These are phyloP conservation scores for Exserohilum turcica DNA, from an alignment of 2,329 filamentous ascomycete species.

Conservation along the genomic window DNA sequence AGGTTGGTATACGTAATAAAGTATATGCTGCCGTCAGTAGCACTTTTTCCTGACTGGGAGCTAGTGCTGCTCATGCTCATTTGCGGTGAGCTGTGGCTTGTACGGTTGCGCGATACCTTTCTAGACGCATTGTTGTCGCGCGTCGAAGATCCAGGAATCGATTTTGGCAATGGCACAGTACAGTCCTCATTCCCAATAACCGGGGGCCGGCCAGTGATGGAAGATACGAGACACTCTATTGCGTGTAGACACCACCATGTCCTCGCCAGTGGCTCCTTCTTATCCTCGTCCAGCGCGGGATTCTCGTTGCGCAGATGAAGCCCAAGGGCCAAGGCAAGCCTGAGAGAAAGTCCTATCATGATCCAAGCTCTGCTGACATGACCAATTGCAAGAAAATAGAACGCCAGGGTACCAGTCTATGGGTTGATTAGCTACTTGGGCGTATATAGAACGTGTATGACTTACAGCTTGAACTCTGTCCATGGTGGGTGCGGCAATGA, in stretches of 20 bases:
- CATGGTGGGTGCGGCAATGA: slow-evolving; percentile 41
- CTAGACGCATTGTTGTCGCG: neutral
- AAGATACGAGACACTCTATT: slow-evolving; percentile 45
- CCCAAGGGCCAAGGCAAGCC: slow-evolving; percentile 46
- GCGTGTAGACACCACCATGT: slow-evolving; percentile 50
- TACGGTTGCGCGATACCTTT: slow-evolving; percentile 4
- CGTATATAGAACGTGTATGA: slow-evolving; percentile 26
- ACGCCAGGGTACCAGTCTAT: slow-evolving; percentile 30
- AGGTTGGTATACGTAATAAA: slow-evolving; percentile 28
- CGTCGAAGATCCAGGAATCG: neutral
- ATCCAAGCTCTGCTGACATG: slow-evolving; percentile 43
- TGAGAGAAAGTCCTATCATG: slow-evolving; percentile 45
- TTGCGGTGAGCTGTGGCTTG: slow-evolving; percentile 4
- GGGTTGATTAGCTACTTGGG: slow-evolving; percentile 1
- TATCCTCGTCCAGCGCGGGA: slow-evolving; percentile 19
- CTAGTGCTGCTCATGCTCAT: neutral
- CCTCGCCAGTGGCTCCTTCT: slow-evolving; percentile 43
- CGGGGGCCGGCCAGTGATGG: slow-evolving; percentile 49
- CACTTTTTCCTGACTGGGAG: neutral
- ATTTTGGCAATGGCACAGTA: slow-evolving; percentile 35
- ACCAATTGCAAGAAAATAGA: slow-evolving; percentile 36
- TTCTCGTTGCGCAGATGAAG: slow-evolving; percentile 48
- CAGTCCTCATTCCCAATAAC: slow-evolving; percentile 42
- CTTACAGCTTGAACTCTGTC: slow-evolving; percentile 47
- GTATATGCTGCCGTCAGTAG: slow-evolving; percentile 7